Percentiles rank a stretch among this genome's conserved stretches.
Conservation (phyloP, 2,329 filamentous ascomycete species). For the Neoascochyta sp. region DNA sequence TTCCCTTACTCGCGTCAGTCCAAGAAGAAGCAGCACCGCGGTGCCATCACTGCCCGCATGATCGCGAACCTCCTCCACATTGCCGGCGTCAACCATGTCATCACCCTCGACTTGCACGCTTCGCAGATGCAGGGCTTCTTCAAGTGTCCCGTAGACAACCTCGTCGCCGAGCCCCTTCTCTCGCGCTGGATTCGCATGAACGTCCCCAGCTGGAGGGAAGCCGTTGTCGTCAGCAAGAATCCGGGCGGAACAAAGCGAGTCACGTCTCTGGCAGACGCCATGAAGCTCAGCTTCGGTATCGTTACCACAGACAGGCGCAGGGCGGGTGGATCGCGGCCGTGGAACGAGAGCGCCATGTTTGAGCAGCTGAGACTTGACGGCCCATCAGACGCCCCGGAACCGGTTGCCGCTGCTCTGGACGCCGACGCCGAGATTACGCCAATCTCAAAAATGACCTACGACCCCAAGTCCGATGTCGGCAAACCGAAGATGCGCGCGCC, state of each 20-base stretch:
- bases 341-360: conserved; percentile 76
- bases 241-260: conserved; percentile 95
- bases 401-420: conserved; percentile 30
- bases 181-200: conserved; percentile 93
- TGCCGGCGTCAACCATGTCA: conserved; percentile 93
- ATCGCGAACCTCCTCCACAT: conserved; percentile 90
- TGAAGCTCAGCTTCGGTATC: conserved; percentile 97
- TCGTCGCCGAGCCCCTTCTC: conserved; percentile 92
- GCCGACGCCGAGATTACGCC: conserved; percentile 36
- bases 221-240: conserved; percentile 97
- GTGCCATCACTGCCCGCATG: conserved; percentile 95
- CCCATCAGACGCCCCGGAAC: conserved; percentile 37
- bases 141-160: conserved; percentile 93
- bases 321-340: conserved; percentile 49
- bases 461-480: conserved; percentile 22
- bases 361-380: conserved; percentile 44
- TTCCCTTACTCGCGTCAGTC: conserved; percentile 99
- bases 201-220: conserved; percentile 80
- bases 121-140: conserved; percentile 99
- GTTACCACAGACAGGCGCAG: conserved; percentile 71
- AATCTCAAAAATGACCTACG: conserved; percentile 20
- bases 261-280: conserved; percentile 87
- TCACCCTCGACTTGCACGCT: conserved; percentile 91
- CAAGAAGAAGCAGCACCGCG: conserved; percentile 97
- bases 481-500: conserved; percentile 26